phyloP scores from a whole-genome alignment of 139 green algal species.

The Micractinium conductrix region DNA sequence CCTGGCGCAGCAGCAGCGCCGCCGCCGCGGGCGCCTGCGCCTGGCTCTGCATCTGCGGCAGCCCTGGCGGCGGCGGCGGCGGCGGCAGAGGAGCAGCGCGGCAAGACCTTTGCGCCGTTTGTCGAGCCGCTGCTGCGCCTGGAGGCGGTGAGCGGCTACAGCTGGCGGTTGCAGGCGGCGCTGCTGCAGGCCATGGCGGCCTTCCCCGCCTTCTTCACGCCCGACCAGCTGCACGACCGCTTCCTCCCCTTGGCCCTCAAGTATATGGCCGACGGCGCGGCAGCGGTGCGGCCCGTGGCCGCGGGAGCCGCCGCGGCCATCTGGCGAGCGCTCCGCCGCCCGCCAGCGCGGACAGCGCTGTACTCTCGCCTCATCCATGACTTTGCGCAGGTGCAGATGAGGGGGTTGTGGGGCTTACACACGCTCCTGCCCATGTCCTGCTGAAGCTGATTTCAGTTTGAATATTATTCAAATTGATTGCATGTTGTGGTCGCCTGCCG shows the following conservation, averaged over 20 bases:
- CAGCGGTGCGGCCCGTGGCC: constrained; percentile 54
- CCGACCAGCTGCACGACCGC: constrained; percentile 49
- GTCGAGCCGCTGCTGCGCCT: constrained; percentile 57
- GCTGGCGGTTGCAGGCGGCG: constrained; percentile 57
- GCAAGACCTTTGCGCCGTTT: constrained; percentile 51
- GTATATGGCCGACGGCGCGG: constrained; percentile 51
- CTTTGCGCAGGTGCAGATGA: constrained; percentile 47
- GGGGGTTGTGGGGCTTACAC: neutral
- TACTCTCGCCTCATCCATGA: constrained; percentile 67
- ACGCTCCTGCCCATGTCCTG: no score
- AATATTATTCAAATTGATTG: neutral
- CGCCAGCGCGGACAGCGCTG: constrained; percentile 61
- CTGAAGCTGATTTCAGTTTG: no score
- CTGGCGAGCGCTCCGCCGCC: constrained; percentile 50
- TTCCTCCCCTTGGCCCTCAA: constrained; percentile 56
- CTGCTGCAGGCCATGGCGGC: constrained; percentile 48
- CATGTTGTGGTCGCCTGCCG: neutral
- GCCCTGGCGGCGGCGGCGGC: neutral
- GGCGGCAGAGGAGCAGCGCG: constrained; percentile 1
- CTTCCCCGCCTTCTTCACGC: constrained; percentile 48
- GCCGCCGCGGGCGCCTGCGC: neutral
- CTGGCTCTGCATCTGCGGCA: neutral
- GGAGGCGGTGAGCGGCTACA: constrained; percentile 37
- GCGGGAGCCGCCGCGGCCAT: constrained; percentile 55
- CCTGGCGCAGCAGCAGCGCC: neutral